phyloP scores from a whole-genome alignment of 257 asterid genomes.

The Dorcoceras hygrometricum region DNA sequence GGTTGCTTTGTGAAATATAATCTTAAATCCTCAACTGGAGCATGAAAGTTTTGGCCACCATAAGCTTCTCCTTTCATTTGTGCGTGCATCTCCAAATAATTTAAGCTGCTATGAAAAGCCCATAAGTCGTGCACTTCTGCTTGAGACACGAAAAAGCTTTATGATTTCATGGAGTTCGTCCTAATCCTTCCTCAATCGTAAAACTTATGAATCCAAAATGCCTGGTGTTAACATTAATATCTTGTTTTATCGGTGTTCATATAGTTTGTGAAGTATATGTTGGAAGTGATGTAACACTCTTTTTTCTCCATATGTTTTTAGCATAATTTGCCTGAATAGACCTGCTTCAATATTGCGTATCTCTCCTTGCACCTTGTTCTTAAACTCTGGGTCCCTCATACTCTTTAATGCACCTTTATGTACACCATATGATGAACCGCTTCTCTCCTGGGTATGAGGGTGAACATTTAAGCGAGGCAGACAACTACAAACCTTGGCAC shows the following conservation, averaged over 20 bases:
- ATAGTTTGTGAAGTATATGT: not conserved
- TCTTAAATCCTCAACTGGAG: not conserved
- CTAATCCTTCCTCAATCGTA: not conserved
- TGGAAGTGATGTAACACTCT: too few species aligned
- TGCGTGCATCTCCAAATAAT: not conserved
- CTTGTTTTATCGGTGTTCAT: not conserved
- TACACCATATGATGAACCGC: too few species aligned
- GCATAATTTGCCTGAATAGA: too few species aligned
- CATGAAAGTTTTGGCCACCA: not conserved
- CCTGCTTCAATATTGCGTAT: too few species aligned
- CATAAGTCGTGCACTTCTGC: not conserved
- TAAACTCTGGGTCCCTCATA: too few species aligned
- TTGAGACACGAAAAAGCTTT: not conserved
- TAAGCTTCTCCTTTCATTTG: not conserved
- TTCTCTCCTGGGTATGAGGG: not conserved
- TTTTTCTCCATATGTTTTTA: too few species aligned
- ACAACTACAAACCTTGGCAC: slow-evolving; percentile 1
- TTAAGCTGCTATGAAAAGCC: not conserved
- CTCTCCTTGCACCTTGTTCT: too few species aligned
- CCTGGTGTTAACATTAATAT: not conserved
- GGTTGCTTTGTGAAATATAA: not conserved
- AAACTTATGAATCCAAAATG: not conserved
- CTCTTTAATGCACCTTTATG: too few species aligned
- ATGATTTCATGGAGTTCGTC: not conserved
- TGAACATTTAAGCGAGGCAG: slow-evolving; percentile 3